Evolutionary conservation across 176 grass and related monocot genomes (phyloP), one percentile per base, ranked within the genome.

Genomic region (Calamus simplicifolius): DNA sequence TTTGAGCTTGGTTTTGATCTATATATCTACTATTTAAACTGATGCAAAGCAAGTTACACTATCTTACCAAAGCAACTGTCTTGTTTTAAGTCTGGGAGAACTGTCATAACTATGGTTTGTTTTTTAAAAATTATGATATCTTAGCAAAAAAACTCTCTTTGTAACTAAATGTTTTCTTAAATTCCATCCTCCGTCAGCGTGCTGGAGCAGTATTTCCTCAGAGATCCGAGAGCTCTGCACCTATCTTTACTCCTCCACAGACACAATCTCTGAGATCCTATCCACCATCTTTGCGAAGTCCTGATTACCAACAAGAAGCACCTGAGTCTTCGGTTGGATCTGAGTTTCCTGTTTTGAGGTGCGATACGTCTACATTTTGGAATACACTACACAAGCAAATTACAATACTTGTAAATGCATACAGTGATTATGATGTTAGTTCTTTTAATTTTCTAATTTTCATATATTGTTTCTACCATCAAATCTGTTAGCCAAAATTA

Each of bases 161-260:
- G 8, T 43, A 43, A 43, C 12, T 43, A 43, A 43, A 13, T 10
- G 35, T 43, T 43, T 2, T 43, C 35, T 43, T 43, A 43, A 43
- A 43, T 43, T 58, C 71, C 27, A 59, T 21, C 54, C 52, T 76
- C 35, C 35, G 51, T 55, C 68, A 98, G 94, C 81, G 94, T 66
- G 79, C 75, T 64, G 88, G 94, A 77, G 94, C 85, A 77, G 88
- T 83, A 77, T 98, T 98, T 75, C 88, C 94, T 48, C 83, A 83
- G 64, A 89, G 79, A 64, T 57, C 76, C 16, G 87, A 98, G 38
- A 88, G 68, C 58, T 70, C 93, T 55, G 85, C 88, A 51, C 85
- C 88, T 5, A 72, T 85, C 61, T 89, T 98, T 80, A 86, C 86
- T 43, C 75, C 81, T 71, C 70, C 51, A 18, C 94, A 89, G 63